These are phyloP conservation scores for Ogataea parapolymorpha DNA, from an alignment of 805 yeast species.

Conservation along the genomic window DNA sequence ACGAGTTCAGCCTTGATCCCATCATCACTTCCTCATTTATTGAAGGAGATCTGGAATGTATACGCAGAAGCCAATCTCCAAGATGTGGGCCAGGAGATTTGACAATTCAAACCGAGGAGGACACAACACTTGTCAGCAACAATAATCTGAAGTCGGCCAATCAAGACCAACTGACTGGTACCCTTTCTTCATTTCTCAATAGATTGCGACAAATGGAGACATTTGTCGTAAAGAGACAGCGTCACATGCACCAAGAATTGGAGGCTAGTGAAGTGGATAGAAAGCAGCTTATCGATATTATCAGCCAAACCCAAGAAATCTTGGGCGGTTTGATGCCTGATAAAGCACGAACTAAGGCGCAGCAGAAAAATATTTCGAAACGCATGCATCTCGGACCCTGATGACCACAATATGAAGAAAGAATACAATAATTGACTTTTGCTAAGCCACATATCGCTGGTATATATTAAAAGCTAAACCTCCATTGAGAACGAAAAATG, in stretches of 20 bases:
- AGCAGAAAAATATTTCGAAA: conserved; percentile 2
- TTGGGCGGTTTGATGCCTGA: conserved; percentile 12
- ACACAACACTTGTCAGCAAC: conserved; percentile 2
- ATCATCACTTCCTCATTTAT: conserved; percentile 4
- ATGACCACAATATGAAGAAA: neutral
- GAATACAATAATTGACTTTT: neutral
- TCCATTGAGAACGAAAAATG: no score
- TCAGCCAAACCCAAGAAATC: conserved; percentile 10
- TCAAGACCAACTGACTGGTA: neutral
- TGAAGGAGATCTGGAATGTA: neutral
- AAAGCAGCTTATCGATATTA: conserved; percentile 12
- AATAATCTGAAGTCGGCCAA: no score
- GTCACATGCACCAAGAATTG: conserved; percentile 10
- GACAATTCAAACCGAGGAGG: neutral
- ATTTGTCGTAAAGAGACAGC: conserved; percentile 11
- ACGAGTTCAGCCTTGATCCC: conserved; percentile 5
- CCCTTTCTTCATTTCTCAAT: conserved; percentile 11
- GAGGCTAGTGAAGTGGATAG: conserved; percentile 13
- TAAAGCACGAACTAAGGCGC: conserved; percentile 13
- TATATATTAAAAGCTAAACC: no score
- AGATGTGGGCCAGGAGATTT: neutral
- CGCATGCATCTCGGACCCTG: neutral
- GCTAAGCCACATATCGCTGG: neutral
- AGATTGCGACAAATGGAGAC: conserved; percentile 17
- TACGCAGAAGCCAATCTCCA: neutral